Percentiles rank a stretch among this genome's conserved stretches.
phyloP scores from a whole-genome alignment of 768 basidiomycete genomes.

The Amanita fuliginea region DNA sequence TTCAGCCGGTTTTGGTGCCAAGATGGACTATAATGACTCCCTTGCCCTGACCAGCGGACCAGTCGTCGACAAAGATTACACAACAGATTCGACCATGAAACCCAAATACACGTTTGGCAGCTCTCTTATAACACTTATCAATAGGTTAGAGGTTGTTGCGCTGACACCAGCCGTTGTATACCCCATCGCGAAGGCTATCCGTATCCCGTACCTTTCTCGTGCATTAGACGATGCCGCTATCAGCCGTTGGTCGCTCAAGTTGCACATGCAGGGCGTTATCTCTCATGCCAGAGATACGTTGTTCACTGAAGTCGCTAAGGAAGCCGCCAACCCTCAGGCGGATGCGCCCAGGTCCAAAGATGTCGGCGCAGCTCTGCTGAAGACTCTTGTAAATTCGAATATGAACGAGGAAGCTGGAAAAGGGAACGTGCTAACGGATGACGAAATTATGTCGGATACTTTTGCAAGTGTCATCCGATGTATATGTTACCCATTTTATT shows the following conservation, averaged over 20 bases:
- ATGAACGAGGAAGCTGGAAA: constrained; percentile 22
- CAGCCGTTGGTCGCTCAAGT: constrained; percentile 25
- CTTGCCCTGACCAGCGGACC: constrained; percentile 21
- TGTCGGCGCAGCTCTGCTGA: constrained; percentile 27
- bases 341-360: constrained; percentile 9
- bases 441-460: constrained; percentile 35
- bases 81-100: constrained; percentile 19
- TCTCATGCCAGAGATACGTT: constrained; percentile 22
- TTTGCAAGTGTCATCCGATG: constrained; percentile 23
- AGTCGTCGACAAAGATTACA: constrained; percentile 15
- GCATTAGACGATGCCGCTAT: constrained; percentile 15
- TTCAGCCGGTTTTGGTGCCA: constrained; percentile 28
- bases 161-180: constrained; percentile 23
- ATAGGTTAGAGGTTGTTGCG: constrained; percentile 17
- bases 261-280: constrained; percentile 31
- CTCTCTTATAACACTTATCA: constrained; percentile 20
- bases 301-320: constrained; percentile 11
- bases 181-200: constrained; percentile 15
- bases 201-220: constrained; percentile 25
- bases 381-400: constrained; percentile 37
- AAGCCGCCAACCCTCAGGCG: constrained; percentile 7
- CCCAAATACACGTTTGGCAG: constrained; percentile 17
- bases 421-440: constrained; percentile 26
- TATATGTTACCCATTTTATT: not conserved
- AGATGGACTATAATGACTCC: not conserved